These are phyloP conservation scores for Nowakowskiella sp. DNA, from an alignment of 192 early-diverging fungal genomes.

Conservation along the genomic window DNA sequence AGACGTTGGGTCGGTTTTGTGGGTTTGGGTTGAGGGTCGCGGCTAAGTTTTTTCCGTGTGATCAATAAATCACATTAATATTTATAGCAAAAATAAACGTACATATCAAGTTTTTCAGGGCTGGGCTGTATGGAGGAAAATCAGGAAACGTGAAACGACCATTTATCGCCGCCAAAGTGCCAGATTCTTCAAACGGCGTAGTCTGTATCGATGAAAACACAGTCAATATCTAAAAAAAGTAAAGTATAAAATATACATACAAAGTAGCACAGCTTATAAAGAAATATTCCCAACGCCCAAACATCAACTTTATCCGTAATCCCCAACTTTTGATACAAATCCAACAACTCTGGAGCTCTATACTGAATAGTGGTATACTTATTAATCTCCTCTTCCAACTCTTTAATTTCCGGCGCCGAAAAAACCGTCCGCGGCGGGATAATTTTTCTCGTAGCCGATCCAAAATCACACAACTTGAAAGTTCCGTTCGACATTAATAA, in stretches of 20 bases:
- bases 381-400: conserved; percentile 79
- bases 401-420: conserved; percentile 58
- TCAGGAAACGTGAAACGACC: conserved; percentile 72
- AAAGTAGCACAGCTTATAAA: conserved; percentile 93
- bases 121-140: conserved; percentile 56
- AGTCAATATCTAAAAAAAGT: conserved; percentile 18
- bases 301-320: conserved; percentile 77
- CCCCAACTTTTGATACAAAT: conserved; percentile 75
- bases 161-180: conserved; percentile 81
- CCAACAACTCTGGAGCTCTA: conserved; percentile 90
- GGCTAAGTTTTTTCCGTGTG: not conserved
- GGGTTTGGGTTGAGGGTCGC: not conserved
- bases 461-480: conserved; percentile 96
- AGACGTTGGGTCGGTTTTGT: not conserved
- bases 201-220: conserved; percentile 32
- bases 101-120: conserved; percentile 46
- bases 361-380: conserved; percentile 90
- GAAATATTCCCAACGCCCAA: conserved; percentile 81
- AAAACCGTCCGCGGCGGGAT: conserved; percentile 48
- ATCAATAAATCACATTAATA: not conserved
- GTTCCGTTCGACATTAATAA: conserved; percentile 44
- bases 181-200: conserved; percentile 90
- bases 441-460: conserved; percentile 64
- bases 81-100: not conserved
- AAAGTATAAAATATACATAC: conserved; percentile 23